Percentiles rank a stretch among this genome's conserved stretches.
Evolutionary conservation across 805 yeast genomes (phyloP).

Genomic region (Metschnikowia gruessii): DNA sequence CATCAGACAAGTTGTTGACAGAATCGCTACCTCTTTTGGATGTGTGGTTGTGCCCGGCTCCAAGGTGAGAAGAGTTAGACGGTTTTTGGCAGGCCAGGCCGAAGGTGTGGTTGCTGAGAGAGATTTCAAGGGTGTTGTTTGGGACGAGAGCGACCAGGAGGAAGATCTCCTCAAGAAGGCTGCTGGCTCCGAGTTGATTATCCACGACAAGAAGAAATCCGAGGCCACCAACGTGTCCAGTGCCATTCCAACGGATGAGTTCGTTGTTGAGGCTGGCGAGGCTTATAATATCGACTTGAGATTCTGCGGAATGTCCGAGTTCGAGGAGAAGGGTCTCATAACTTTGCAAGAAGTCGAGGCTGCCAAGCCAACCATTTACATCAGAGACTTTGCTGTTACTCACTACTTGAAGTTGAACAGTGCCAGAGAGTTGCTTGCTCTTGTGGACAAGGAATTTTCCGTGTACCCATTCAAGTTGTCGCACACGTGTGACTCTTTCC

Average conservation of each 20-base stretch:
- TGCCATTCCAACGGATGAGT: conserved; percentile 75
- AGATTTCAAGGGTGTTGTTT: conserved; percentile 87
- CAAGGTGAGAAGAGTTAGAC: conserved; percentile 83
- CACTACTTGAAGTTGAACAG: conserved; percentile 74
- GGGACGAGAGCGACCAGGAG: conserved; percentile 85
- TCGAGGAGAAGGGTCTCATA: conserved; percentile 59
- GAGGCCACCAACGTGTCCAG: conserved; percentile 33
- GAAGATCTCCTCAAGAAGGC: conserved; percentile 44
- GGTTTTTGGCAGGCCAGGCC: conserved; percentile 94
- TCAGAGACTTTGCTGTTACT: conserved; percentile 82
- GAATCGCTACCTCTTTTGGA: conserved; percentile 79
- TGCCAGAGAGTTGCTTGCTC: conserved; percentile 65
- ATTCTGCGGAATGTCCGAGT: conserved; percentile 63
- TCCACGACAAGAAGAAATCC: conserved; percentile 14
- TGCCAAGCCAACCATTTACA: conserved; percentile 67
- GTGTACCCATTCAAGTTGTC: conserved; percentile 91
- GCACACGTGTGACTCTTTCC: conserved; percentile 62
- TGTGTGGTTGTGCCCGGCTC: conserved; percentile 92
- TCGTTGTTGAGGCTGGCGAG: conserved; percentile 74
- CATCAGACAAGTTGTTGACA: conserved; percentile 75
- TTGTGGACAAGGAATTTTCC: conserved; percentile 69
- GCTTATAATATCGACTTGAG: conserved; percentile 80
- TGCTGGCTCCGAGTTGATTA: conserved; percentile 16
- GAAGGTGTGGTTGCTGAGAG: conserved; percentile 89
- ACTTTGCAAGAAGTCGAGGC: conserved; percentile 67